Percentiles rank a stretch among this genome's conserved stretches.
Conservation (phyloP, 1,139 yeast species). For the Zygoascus sp. region DNA sequence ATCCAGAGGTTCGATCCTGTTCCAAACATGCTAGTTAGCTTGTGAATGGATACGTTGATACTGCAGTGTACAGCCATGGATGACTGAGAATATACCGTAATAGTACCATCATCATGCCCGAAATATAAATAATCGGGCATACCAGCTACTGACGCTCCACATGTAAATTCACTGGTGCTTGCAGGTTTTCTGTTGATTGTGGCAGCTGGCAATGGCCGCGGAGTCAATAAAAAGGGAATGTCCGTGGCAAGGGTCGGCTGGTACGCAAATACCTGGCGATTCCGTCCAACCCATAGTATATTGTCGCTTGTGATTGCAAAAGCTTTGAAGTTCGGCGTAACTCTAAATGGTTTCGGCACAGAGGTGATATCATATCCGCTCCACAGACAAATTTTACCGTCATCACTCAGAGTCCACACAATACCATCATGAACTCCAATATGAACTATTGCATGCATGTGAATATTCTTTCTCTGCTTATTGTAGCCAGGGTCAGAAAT, state of each 20-base stretch:
- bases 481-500: slow-evolving; percentile 1
- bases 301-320: slow-evolving; percentile 30
- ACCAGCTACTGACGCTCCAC: slow-evolving; percentile 29
- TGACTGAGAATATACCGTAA: slow-evolving; percentile 33
- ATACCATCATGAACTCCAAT: slow-evolving; percentile 20
- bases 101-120: slow-evolving; percentile 42
- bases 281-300: slow-evolving; percentile 37
- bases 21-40: slow-evolving; percentile 33
- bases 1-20: slow-evolving; percentile 38
- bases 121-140: slow-evolving; percentile 34
- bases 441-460: slow-evolving; percentile 25
- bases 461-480: slow-evolving; percentile 9
- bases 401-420: slow-evolving; percentile 39
- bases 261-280: slow-evolving; percentile 34
- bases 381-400: slow-evolving; percentile 40
- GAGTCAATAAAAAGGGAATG: slow-evolving; percentile 26
- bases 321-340: slow-evolving; percentile 31
- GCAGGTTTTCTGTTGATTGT: slow-evolving; percentile 14
- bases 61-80: slow-evolving; percentile 31
- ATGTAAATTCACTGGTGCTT: slow-evolving; percentile 33
- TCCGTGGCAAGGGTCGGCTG: slow-evolving; percentile 28
- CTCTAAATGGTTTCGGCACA: slow-evolving; percentile 32
- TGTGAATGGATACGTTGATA: slow-evolving; percentile 34
- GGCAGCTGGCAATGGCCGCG: slow-evolving; percentile 27
- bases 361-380: slow-evolving; percentile 21